These are phyloP conservation scores for Silene latifolia DNA, from an alignment of 148 eudicot species.

Conservation along the genomic window DNA sequence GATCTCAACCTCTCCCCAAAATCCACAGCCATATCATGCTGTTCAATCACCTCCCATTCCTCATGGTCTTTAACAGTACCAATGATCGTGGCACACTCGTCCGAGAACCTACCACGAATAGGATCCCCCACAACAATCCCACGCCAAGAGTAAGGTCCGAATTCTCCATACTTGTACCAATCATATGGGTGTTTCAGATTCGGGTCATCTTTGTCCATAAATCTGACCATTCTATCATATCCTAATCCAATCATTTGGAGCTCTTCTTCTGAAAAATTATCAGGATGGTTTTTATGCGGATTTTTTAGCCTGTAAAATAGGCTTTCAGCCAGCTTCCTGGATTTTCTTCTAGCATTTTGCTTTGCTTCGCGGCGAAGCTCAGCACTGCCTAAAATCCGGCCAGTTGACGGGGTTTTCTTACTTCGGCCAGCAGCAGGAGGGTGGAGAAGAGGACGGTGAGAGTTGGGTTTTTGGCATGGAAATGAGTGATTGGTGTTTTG, in stretches of 20 bases:
- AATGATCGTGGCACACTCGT: constrained; percentile 57
- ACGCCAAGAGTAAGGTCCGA: constrained; percentile 91
- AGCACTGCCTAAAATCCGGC: constrained; percentile 63
- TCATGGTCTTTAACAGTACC: constrained; percentile 78
- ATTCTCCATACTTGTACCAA: constrained; percentile 93
- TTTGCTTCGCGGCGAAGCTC: constrained; percentile 70
- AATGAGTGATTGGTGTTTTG: constrained; percentile 22
- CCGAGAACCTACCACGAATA: constrained; percentile 63
- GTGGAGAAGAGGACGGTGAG: constrained; percentile 23
- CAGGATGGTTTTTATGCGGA: constrained; percentile 68
- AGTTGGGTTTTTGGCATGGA: constrained; percentile 27
- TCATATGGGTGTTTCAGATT: constrained; percentile 79
- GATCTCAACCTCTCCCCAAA: constrained; percentile 51
- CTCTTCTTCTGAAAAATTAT: constrained; percentile 88
- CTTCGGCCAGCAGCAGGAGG: constrained; percentile 79
- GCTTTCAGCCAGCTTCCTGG: constrained; percentile 61
- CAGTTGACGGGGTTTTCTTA: constrained; percentile 50
- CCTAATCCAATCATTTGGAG: constrained; percentile 89
- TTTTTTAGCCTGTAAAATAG: constrained; percentile 80
- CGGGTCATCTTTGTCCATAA: constrained; percentile 87
- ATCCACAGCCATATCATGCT: constrained; percentile 66
- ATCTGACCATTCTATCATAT: constrained; percentile 88
- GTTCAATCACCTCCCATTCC: constrained; percentile 90
- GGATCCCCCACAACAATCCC: constrained; percentile 92
- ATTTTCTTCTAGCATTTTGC: constrained; percentile 55